These are phyloP conservation scores for Persicaria maculosa DNA, from an alignment of 148 eudicot genomes.

Conservation along the genomic window DNA sequence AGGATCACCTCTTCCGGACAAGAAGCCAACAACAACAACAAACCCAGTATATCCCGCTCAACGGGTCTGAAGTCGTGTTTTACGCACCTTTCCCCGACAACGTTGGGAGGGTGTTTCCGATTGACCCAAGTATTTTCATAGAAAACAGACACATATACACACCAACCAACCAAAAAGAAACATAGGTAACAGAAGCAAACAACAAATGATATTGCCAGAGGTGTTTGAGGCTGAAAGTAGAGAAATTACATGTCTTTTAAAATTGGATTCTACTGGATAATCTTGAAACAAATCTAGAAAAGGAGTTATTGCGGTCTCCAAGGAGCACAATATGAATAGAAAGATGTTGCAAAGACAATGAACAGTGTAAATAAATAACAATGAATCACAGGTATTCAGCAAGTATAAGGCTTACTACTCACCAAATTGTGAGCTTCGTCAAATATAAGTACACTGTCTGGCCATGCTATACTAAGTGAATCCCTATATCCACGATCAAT, in stretches of 20 bases:
- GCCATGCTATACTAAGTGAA: slow-evolving; percentile 67
- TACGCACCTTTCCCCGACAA: too few species aligned
- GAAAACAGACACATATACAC: too few species aligned
- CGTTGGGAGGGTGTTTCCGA: too few species aligned
- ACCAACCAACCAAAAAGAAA: too few species aligned
- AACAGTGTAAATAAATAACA: not conserved
- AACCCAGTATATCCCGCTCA: too few species aligned
- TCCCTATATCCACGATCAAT: slow-evolving; percentile 65
- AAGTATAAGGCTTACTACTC: slow-evolving; percentile 14
- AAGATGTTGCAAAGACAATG: not conserved
- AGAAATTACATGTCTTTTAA: not conserved
- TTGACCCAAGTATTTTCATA: too few species aligned
- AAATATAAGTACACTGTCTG: slow-evolving; percentile 66
- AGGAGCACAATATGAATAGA: not conserved
- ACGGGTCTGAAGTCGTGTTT: too few species aligned
- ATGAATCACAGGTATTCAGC: not conserved
- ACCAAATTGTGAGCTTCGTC: slow-evolving; percentile 99
- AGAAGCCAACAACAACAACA: not conserved
- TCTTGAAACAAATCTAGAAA: not conserved
- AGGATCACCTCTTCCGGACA: not conserved
- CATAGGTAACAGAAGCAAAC: too few species aligned
- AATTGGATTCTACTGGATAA: not conserved
- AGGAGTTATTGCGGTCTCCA: not conserved
- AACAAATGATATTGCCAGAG: not conserved
- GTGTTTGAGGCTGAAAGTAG: not conserved